phyloP scores from a whole-genome alignment of 2,329 filamentous ascomycete genomes.

The Fusarium vanettenii region DNA sequence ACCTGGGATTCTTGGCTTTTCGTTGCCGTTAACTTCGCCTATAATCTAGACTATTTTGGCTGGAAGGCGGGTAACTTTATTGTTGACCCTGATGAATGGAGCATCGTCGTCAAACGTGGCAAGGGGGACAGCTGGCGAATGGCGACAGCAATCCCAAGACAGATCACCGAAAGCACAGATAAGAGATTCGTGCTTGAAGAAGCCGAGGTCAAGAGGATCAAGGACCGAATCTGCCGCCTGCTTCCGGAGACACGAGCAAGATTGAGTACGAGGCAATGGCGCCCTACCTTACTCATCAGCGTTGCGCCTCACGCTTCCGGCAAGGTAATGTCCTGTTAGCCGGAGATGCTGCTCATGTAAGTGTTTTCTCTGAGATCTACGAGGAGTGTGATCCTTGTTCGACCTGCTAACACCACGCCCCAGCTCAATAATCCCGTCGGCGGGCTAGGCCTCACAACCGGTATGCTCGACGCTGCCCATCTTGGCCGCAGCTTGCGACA shows the following conservation, averaged over 20 bases:
- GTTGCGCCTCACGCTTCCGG: not conserved
- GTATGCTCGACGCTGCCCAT: not conserved
- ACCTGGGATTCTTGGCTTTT: not conserved
- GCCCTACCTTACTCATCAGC: not conserved
- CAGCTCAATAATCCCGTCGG: not conserved
- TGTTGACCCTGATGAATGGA: not conserved
- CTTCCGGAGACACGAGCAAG: not conserved
- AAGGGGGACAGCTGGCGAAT: not conserved
- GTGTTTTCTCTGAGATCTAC: not conserved
- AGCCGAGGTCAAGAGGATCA: not conserved
- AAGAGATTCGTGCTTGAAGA: not conserved
- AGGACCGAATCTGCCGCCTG: not conserved
- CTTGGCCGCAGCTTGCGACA: not conserved
- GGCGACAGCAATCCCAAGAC: not conserved
- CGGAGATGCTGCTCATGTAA: constrained; percentile 1
- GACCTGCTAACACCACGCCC: not conserved
- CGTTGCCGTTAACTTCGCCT: not conserved
- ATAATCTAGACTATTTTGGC: not conserved
- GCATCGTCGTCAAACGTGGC: not conserved
- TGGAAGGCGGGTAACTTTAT: not conserved
- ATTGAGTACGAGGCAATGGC: not conserved
- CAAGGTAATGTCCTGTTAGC: not conserved
- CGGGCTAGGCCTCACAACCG: not conserved
- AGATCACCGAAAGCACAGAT: not conserved
- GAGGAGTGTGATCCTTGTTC: not conserved